Conservation (phyloP, 768 basidiomycete species). For the Antrodiella citrinella region DNA sequence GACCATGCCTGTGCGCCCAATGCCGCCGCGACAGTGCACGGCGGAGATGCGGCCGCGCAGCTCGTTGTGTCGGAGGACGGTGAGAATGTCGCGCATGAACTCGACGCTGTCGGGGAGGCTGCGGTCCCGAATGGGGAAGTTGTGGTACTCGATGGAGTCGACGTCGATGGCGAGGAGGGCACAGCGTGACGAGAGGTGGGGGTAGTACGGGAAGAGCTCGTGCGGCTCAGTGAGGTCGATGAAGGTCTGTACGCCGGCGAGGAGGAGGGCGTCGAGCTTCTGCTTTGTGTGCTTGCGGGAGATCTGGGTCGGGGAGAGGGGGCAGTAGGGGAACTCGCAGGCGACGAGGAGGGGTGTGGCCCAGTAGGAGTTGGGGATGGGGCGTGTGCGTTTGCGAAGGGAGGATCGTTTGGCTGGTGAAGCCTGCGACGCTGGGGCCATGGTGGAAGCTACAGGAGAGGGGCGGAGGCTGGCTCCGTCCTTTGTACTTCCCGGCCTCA, state of each 20-base stretch:
- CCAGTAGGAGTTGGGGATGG: slow-evolving; percentile 85
- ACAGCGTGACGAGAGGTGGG: slow-evolving; percentile 47
- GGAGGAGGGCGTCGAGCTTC: slow-evolving; percentile 67
- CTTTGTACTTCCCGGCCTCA: too few species aligned
- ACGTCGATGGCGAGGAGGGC: slow-evolving; percentile 36
- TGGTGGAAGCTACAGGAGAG: too few species aligned
- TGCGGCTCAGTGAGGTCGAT: slow-evolving; percentile 81
- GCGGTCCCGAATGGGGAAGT: slow-evolving; percentile 72
- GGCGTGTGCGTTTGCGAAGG: slow-evolving; percentile 30
- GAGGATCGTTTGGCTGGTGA: background rate
- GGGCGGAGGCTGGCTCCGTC: too few species aligned
- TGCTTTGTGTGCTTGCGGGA: slow-evolving; percentile 36
- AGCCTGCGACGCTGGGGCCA: too few species aligned
- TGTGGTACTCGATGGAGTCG: slow-evolving; percentile 61
- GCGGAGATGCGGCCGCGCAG: slow-evolving; percentile 51
- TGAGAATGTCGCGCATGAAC: slow-evolving; percentile 51
- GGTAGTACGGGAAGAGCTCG: slow-evolving; percentile 61
- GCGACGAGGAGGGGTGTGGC: slow-evolving; percentile 65
- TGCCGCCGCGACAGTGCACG: slow-evolving; percentile 62
- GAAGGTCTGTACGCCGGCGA: slow-evolving; percentile 70
- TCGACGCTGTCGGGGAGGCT: slow-evolving; percentile 52
- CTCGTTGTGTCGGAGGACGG: slow-evolving; percentile 53
- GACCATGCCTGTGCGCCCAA: slow-evolving; percentile 57
- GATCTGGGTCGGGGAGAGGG: slow-evolving; percentile 15
- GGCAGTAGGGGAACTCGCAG: slow-evolving; percentile 71